A percentile compares a stretch with the other conserved stretches of the same genome.
Evolutionary conservation across 1,139 yeast genomes (phyloP).

Genomic region (Wickerhamomyces sp.): DNA sequence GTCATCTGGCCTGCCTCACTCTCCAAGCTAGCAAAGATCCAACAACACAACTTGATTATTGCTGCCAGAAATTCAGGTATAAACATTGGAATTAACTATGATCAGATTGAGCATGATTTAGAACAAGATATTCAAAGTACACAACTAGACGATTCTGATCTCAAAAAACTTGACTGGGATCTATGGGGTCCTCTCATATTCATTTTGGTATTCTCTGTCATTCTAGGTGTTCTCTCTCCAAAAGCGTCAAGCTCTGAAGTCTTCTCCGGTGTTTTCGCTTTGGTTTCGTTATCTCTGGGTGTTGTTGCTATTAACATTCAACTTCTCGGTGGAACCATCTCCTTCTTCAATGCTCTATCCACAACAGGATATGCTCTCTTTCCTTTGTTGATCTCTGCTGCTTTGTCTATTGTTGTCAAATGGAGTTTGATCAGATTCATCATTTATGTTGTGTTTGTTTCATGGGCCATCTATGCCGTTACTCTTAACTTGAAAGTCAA

Average conservation of each 20-base stretch:
- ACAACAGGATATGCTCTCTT: slow-evolving; percentile 80
- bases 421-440: slow-evolving; percentile 53
- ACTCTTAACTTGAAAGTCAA: slow-evolving; percentile 60
- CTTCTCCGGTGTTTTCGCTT: slow-evolving; percentile 62
- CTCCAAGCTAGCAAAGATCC: slow-evolving; percentile 38
- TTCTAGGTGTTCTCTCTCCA: slow-evolving; percentile 37
- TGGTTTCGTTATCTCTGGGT: slow-evolving; percentile 52
- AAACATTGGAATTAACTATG: slow-evolving; percentile 33
- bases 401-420: slow-evolving; percentile 51
- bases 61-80: slow-evolving; percentile 44
- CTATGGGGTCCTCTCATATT: slow-evolving; percentile 86
- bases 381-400: slow-evolving; percentile 66
- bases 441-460: slow-evolving; percentile 46
- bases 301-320: slow-evolving; percentile 64
- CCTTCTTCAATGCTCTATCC: slow-evolving; percentile 74
- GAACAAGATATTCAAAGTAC: slow-evolving; percentile 21
- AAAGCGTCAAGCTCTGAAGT: slow-evolving; percentile 36
- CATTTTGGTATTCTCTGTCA: slow-evolving; percentile 57
- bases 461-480: slow-evolving; percentile 75
- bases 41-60: slow-evolving; percentile 39
- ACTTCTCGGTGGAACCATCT: slow-evolving; percentile 66
- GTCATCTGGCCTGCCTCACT: slow-evolving; percentile 69
- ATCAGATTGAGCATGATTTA: slow-evolving; percentile 29
- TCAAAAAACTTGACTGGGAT: slow-evolving; percentile 64
- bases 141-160: slow-evolving; percentile 22